Base-by-base conservation (phyloP, 352 stramenopile genomes). In the Aphanomyces invadans region DNA sequence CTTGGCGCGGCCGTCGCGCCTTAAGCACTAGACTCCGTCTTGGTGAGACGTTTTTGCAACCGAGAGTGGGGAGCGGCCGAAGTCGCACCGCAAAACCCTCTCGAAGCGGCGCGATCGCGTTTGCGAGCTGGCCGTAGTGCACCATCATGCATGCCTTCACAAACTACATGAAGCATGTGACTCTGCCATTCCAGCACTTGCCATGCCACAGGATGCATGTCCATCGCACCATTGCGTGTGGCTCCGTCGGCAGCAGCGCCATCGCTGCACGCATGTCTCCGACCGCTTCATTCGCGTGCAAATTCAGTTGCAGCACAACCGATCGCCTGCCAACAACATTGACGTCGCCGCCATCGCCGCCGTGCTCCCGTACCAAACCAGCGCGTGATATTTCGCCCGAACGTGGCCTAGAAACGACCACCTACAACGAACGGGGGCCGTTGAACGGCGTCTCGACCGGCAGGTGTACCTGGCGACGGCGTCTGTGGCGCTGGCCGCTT, bases 61-160 rank as follows among this genome's bases (percentile, higher is more conserved):
- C n/a, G n/a, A n/a, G n/a, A n/a, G 7, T 42, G 36, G 36, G 36
- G 15, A 42, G 7, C 7, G 36, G 7, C 15, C 36, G 36, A 42
- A 15, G 36, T 42, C 36, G 49, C 9, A 65, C 59, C 31, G 54
- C 7, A 7, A 55, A 28, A 5, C 31, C 59, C 3, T 29, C 29
- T 26, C 29, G 59, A 39, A 65, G 59, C 3, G 59, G 59, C 29
- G 17, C 15, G 4, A 65, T 56, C 9, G 79, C 76, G 3, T 76
- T 73, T 33, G 80, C 78, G 3, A 86, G 66, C 25, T 84, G 76
- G 0, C 79, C 76, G 44, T 86, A 81, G 9, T 85, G 52, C 21
- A 88, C 48, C 78, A 86, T 75, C 42, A 84, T 79, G 19, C 84
- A 26, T 0, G 76, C 75, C 52, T 88, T 79, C 3, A 73, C 56